Base-by-base conservation (phyloP, 805 yeast genomes). In the Saturnispora quitensis region DNA sequence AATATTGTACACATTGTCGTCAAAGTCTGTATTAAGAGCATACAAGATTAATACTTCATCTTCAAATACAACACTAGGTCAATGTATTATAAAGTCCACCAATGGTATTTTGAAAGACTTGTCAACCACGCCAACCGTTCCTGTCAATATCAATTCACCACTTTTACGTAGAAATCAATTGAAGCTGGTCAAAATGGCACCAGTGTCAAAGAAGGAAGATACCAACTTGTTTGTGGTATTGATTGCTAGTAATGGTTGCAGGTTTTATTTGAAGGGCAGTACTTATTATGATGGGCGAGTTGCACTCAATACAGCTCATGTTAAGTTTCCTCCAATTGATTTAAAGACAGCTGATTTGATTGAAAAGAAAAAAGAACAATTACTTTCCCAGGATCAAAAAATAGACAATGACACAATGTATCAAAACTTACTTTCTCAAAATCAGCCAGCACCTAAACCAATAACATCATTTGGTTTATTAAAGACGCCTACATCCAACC, bases 241-340 rank as follows among this genome's bases (percentile, higher is more conserved):
- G 0, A 74, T 86, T 15, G 87, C 96, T 0, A 73, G 80, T 46
- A 84, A 82, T 55, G 97, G 97, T n/a, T 86, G 87, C 58, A 77
- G 97, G 58, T 71, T 89, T 25, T 82, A 79, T 55, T 65, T 83
- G 48, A 77, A 81, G 56, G 80, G 86, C 43, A 56, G 74, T 60
- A 55, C 69, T 51, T 44, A 58, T 50, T 58, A 71, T 66, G 50
- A 66, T 62, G 62, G 68, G 60, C 56, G 69, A 47, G 51, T 68
- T n/a, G 56, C 67, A 0, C 47, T 61, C 51, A 57, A 67, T 49
- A 68, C 79, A 50, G 62, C 69, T 58, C 58, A 64, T 60, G 71
- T 71, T 17, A 68, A 76, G 33, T 74, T 72, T 53, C 80, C 80
- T 3, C 80, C 80, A 2, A 64, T 70, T 8, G 70, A 66, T 48